Conservation (phyloP, 2,329 filamentous ascomycete species). For the Cyphellophora attinorum region DNA sequence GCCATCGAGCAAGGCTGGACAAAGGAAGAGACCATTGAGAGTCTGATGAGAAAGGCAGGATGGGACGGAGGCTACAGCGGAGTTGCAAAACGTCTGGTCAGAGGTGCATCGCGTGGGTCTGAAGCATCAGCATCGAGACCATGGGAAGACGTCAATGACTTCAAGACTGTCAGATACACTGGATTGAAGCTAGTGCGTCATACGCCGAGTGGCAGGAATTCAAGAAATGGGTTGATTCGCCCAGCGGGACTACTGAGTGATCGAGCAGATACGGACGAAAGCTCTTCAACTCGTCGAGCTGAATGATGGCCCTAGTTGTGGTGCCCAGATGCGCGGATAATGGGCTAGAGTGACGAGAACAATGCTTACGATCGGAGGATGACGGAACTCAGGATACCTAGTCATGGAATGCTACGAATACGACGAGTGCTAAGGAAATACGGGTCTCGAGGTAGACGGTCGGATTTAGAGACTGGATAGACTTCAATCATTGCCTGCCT, state of each 20-base stretch:
- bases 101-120: slow-evolving; percentile 26
- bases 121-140: slow-evolving; percentile 10
- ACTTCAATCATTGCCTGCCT: too few species aligned
- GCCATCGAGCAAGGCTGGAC: slow-evolving; percentile 89
- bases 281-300: too few species aligned
- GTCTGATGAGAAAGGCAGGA: slow-evolving; percentile 87
- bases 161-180: slow-evolving; percentile 76
- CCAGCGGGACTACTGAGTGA: slow-evolving; percentile 6
- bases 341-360: too few species aligned
- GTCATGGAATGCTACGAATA: too few species aligned
- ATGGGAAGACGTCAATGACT: slow-evolving; percentile 66
- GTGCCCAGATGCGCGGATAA: too few species aligned
- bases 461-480: too few species aligned
- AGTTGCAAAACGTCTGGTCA: slow-evolving; percentile 26
- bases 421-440: too few species aligned
- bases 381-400: too few species aligned
- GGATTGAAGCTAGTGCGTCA: slow-evolving; percentile 61
- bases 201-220: slow-evolving; percentile 72
- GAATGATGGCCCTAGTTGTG: too few species aligned
- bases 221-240: slow-evolving; percentile 58
- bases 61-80: slow-evolving; percentile 56
- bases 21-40: slow-evolving; percentile 82
- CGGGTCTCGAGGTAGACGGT: too few species aligned
- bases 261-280: background rate
- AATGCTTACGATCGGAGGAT: too few species aligned